These are phyloP conservation scores for Mucor irregularis DNA, from an alignment of 371 early-diverging fungal species.

Conservation along the genomic window DNA sequence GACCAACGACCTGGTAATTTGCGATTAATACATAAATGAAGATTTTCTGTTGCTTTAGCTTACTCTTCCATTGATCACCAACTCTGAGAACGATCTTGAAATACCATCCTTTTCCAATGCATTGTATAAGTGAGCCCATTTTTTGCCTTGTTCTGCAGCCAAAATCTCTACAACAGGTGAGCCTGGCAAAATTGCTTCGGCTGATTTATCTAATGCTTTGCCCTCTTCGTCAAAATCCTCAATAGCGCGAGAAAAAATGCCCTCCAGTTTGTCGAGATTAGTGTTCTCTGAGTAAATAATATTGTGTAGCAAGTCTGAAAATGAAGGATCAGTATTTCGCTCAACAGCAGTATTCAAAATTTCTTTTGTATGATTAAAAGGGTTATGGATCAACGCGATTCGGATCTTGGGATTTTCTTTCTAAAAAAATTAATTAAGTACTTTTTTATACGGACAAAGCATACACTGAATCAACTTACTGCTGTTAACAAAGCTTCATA, in stretches of 20 bases:
- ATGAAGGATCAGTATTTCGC: not conserved
- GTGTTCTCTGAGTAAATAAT: not conserved
- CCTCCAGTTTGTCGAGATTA: not conserved
- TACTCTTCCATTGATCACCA: slow-evolving; percentile 45
- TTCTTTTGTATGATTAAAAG: not conserved
- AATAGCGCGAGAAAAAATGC: not conserved
- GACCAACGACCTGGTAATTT: slow-evolving; percentile 55
- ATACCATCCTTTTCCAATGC: slow-evolving; percentile 25
- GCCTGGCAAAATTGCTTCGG: slow-evolving; percentile 30
- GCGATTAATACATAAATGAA: not conserved
- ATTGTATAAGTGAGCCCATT: slow-evolving; percentile 16
- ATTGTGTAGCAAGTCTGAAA: slow-evolving; percentile 13
- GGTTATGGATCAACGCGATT: slow-evolving; percentile 50
- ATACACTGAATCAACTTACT: no score
- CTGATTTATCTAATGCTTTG: not conserved
- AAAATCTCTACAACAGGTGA: slow-evolving; percentile 35
- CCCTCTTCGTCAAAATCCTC: not conserved
- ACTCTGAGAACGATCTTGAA: slow-evolving; percentile 21
- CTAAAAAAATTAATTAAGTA: slow-evolving; percentile 14
- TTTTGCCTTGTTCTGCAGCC: slow-evolving; percentile 9
- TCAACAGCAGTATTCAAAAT: not conserved
- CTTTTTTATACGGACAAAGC: no score
- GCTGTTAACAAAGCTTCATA: slow-evolving; percentile 43
- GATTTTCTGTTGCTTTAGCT: not conserved
- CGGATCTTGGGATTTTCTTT: slow-evolving; percentile 38